Percentiles rank a stretch among this genome's conserved stretches.
Evolutionary conservation across 2,329 filamentous ascomycete genomes (phyloP).

Genomic region (Fusarium robinianum): DNA sequence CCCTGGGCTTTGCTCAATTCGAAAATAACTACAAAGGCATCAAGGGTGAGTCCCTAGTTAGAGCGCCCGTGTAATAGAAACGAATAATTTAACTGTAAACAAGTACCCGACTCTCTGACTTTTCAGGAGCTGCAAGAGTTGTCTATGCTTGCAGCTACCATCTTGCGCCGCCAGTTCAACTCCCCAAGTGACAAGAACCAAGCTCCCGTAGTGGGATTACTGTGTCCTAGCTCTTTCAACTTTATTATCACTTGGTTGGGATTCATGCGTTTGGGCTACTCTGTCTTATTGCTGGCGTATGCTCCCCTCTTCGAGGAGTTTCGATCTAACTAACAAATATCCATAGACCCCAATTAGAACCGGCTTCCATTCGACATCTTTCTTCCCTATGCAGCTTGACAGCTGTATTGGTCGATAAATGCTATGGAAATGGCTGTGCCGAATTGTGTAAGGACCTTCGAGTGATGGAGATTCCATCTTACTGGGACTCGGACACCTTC

Average conservation of each 20-base stretch:
- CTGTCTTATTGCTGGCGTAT: conserved; percentile 61
- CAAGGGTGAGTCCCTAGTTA: no score
- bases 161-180: conserved; percentile 11
- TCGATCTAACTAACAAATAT: not conserved
- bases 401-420: conserved; percentile 52
- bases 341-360: conserved; percentile 50
- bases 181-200: not conserved
- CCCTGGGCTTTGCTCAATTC: conserved; percentile 54
- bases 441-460: conserved; percentile 1
- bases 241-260: conserved; percentile 66
- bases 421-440: not conserved
- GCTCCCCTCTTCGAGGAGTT: not conserved
- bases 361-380: conserved; percentile 55
- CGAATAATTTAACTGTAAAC: not conserved
- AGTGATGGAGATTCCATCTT: conserved; percentile 17
- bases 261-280: conserved; percentile 58
- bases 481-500: not conserved
- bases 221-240: conserved; percentile 60
- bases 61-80: no score
- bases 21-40: no score
- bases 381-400: conserved; percentile 48
- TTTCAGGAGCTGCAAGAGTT: conserved; percentile 39
- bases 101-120: conserved; percentile 28
- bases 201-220: conserved; percentile 44
- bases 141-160: conserved; percentile 42